Evolutionary conservation across 2,329 filamentous ascomycete genomes (phyloP).

Genomic region (Colletotrichum aenigma): DNA sequence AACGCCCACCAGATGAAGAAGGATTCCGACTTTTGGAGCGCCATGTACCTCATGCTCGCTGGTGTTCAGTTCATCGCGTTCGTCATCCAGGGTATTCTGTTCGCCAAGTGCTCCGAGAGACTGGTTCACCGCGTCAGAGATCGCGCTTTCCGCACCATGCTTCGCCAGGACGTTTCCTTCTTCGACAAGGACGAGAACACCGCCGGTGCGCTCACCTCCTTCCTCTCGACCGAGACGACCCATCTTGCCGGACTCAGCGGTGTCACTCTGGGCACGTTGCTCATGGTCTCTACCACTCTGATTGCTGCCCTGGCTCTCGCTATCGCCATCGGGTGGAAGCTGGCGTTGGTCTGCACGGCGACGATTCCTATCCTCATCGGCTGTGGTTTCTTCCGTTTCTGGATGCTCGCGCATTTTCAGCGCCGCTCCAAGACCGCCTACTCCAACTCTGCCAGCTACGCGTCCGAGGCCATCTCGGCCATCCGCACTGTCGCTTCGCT

Average conservation of each 20-base stretch:
- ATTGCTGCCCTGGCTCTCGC: conserved; percentile 73
- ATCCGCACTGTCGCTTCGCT: conserved; percentile 93
- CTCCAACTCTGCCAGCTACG: conserved; percentile 80
- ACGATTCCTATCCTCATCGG: conserved; percentile 78
- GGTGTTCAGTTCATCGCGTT: conserved; percentile 75
- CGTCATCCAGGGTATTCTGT: conserved; percentile 70
- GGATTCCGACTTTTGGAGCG: conserved; percentile 83
- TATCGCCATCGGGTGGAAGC: conserved; percentile 84
- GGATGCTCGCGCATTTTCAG: conserved; percentile 80
- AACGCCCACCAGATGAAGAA: conserved; percentile 61
- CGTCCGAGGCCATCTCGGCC: conserved; percentile 90
- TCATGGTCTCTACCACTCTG: conserved; percentile 82
- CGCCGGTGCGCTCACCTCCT: conserved; percentile 85
- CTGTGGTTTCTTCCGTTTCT: conserved; percentile 89
- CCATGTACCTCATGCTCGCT: conserved; percentile 88
- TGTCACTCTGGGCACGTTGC: conserved; percentile 82
- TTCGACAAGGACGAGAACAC: conserved; percentile 92
- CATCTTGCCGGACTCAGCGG: conserved; percentile 88
- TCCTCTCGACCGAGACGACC: conserved; percentile 88
- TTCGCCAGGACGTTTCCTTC: conserved; percentile 91
- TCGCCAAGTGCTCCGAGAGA: conserved; percentile 86
- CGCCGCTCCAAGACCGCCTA: conserved; percentile 80
- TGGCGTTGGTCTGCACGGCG: conserved; percentile 81
- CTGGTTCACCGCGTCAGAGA: conserved; percentile 85
- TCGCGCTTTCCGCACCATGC: conserved; percentile 81